Evolutionary conservation across 2,329 filamentous ascomycete genomes (phyloP).

Genomic region (Ceratocystis diversiconidia): DNA sequence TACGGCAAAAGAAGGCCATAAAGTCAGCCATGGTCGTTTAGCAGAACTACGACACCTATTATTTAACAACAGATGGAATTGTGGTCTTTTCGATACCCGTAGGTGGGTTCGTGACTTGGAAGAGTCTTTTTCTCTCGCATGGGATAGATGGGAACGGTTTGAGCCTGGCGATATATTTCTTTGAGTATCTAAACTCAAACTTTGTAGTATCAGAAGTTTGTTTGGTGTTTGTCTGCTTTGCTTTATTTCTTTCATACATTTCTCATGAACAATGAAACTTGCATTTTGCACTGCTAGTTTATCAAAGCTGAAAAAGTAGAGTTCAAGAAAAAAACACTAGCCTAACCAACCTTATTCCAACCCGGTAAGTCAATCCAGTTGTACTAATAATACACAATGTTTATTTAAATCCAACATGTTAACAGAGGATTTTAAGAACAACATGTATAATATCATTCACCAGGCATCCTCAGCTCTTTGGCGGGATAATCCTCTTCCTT

Average conservation of each 20-base stretch:
- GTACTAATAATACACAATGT: not conserved
- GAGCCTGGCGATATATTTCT: constrained; percentile 91
- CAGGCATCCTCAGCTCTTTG: constrained; percentile 59
- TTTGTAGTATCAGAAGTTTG: not conserved
- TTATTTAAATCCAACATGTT: not conserved
- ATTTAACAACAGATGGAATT: constrained; percentile 71
- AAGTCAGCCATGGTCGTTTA: constrained; percentile 52
- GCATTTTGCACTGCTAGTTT: no score
- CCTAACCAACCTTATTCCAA: no score
- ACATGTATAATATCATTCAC: constrained; percentile 24
- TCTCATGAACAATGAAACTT: not conserved
- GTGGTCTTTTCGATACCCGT: constrained; percentile 77
- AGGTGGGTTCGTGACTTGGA: constrained; percentile 88
- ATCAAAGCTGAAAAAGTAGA: no score
- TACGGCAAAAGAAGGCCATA: constrained; percentile 30
- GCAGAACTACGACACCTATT: constrained; percentile 66
- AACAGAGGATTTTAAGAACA: constrained; percentile 28
- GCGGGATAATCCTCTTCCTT: constrained; percentile 43
- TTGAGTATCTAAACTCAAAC: constrained; percentile 20
- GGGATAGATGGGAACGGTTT: constrained; percentile 73
- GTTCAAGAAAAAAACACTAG: no score
- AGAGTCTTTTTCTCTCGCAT: constrained; percentile 73
- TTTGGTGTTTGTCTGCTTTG: not conserved
- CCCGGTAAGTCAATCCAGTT: no score
- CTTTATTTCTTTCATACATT: not conserved